phyloP scores from a whole-genome alignment of 495 filamentous ascomycete genomes.

The Aspergillus haitiensis region DNA sequence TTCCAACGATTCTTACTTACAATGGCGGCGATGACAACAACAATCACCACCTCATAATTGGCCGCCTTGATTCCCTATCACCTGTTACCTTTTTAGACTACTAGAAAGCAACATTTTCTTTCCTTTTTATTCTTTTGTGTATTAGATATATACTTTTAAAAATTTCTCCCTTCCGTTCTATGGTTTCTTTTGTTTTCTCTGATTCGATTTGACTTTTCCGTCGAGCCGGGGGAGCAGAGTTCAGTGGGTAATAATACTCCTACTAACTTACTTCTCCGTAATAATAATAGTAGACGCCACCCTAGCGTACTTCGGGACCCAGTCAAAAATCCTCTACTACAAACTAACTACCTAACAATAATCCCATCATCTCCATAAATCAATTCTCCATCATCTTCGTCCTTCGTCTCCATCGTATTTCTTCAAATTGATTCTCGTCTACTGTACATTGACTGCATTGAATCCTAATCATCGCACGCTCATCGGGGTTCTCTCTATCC shows the following conservation, averaged over 20 bases:
- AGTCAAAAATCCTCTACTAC: conserved; percentile 18
- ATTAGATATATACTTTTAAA: background rate
- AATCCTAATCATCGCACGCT: background rate
- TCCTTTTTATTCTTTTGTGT: background rate
- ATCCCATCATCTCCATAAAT: conserved; percentile 10
- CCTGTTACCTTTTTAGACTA: background rate
- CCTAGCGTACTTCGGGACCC: conserved; percentile 10
- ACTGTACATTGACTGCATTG: background rate
- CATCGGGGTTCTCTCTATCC: background rate
- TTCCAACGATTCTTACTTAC: background rate
- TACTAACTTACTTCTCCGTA: background rate
- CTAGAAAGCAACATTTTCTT: background rate
- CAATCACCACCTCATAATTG: background rate
- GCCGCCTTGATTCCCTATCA: background rate
- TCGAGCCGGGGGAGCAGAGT: background rate
- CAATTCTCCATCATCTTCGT: background rate
- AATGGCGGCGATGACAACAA: background rate
- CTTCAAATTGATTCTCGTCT: background rate
- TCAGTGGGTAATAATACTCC: background rate
- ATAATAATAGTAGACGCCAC: conserved; percentile 10
- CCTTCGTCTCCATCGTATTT: background rate
- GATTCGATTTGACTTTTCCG: no score
- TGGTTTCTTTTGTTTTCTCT: background rate
- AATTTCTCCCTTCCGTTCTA: background rate
- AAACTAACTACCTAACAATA: conserved; percentile 4